Conservation (phyloP, 805 yeast species). For the Ogataea trehaloabstinens region DNA sequence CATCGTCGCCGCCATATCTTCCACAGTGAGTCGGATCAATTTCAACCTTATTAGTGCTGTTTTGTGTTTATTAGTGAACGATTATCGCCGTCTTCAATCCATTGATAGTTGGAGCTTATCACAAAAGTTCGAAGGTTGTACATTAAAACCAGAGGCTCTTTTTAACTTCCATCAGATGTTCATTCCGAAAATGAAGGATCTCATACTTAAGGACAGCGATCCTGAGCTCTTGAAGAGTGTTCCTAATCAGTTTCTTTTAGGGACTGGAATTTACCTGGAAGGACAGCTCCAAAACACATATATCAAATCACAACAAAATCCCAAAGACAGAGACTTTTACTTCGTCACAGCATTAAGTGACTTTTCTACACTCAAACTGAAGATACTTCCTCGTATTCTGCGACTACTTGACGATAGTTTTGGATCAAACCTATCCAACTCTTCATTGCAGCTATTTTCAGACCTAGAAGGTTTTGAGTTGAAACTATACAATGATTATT, state of each 20-base stretch:
- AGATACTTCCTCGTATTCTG: conserved; percentile 47
- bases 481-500: conserved; percentile 52
- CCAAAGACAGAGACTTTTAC: conserved; percentile 20
- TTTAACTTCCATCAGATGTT: conserved; percentile 37
- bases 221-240: conserved; percentile 23
- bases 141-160: conserved; percentile 38
- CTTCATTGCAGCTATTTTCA: conserved; percentile 43
- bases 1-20: conserved; percentile 26
- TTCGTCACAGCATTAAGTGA: conserved; percentile 48
- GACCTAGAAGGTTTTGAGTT: conserved; percentile 48
- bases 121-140: conserved; percentile 29
- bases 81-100: conserved; percentile 18
- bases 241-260: conserved; percentile 33
- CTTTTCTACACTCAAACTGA: conserved; percentile 44
- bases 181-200: conserved; percentile 30
- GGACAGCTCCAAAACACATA: conserved; percentile 42
- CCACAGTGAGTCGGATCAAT: conserved; percentile 22
- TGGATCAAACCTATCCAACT: conserved; percentile 41
- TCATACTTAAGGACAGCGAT: conserved; percentile 18
- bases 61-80: conserved; percentile 25
- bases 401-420: conserved; percentile 51
- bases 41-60: conserved; percentile 25
- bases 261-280: conserved; percentile 40
- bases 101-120: conserved; percentile 41
- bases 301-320: conserved; percentile 29